phyloP scores from a whole-genome alignment of 2,329 filamentous ascomycete species.

The Penicillium decumbens region DNA sequence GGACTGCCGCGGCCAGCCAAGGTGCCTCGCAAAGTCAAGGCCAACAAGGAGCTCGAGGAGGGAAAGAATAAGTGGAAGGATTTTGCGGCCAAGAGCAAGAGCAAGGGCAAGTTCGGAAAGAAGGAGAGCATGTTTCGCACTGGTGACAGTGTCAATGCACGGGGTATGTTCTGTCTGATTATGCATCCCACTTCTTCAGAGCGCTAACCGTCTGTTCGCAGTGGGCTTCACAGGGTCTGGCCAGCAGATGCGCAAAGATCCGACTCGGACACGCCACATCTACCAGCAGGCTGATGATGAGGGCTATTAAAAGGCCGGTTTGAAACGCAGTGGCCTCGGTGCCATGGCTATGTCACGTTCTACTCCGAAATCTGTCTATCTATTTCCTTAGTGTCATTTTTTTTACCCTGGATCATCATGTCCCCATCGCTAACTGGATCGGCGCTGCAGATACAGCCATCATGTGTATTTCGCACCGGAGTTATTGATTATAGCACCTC shows the following conservation, averaged over 20 bases:
- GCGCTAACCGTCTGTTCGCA: conserved; percentile 41
- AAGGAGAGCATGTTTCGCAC: conserved; percentile 98
- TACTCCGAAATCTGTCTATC: conserved; percentile 10
- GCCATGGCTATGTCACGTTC: conserved; percentile 9
- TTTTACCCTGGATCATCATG: conserved; percentile 5
- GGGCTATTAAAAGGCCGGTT: conserved; percentile 38
- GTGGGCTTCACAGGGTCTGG: conserved; percentile 96
- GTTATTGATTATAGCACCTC: conserved; percentile 20
- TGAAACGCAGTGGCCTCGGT: background rate
- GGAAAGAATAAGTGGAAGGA: conserved; percentile 94
- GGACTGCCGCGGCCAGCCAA: conserved; percentile 59
- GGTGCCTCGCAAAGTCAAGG: conserved; percentile 72
- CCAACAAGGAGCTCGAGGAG: conserved; percentile 84
- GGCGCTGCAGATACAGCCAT: conserved; percentile 25
- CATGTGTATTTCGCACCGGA: conserved; percentile 15
- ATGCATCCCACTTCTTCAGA: background rate
- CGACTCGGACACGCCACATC: conserved; percentile 73
- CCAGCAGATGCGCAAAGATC: conserved; percentile 91
- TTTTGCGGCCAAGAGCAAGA: conserved; percentile 70
- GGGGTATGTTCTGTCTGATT: conserved; percentile 57
- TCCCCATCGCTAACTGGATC: conserved; percentile 29
- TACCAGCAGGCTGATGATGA: conserved; percentile 74
- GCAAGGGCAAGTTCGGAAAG: conserved; percentile 66
- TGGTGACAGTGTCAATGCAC: conserved; percentile 75
- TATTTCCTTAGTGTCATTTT: conserved; percentile 9